phyloP scores from a whole-genome alignment of 208 protist species.

The Wallacemonas rigidus region DNA sequence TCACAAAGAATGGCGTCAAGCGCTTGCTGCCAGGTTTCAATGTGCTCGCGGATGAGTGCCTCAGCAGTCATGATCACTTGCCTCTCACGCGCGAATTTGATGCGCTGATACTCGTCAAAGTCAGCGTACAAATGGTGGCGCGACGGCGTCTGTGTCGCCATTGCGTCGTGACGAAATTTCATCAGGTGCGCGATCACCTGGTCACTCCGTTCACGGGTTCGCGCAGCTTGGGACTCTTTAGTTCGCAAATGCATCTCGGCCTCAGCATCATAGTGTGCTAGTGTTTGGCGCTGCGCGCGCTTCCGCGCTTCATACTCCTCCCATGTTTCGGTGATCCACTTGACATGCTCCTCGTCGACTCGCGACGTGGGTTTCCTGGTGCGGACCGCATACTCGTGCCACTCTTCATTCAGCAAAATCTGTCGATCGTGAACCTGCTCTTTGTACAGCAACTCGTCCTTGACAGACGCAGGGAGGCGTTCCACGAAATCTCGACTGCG shows the following conservation, averaged over 20 bases:
- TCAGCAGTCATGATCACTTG: conserved; percentile 40
- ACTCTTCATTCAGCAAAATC: conserved; percentile 65
- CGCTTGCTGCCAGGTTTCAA: conserved; percentile 28
- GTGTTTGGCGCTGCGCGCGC: conserved; percentile 26
- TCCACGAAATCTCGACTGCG: conserved; percentile 54
- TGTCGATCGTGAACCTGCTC: conserved; percentile 67
- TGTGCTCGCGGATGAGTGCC: conserved; percentile 33
- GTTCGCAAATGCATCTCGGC: conserved; percentile 10
- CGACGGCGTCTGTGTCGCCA: conserved; percentile 19
- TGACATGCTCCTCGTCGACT: conserved; percentile 52
- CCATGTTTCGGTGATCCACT: conserved; percentile 83
- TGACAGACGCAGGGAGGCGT: conserved; percentile 35
- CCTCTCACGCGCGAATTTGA: conserved; percentile 41
- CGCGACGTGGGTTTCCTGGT: conserved; percentile 26
- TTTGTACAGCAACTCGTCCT: conserved; percentile 40
- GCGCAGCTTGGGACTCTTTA: not conserved
- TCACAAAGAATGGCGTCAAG: conserved; percentile 14
- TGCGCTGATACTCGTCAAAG: conserved; percentile 62
- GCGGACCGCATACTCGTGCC: conserved; percentile 47
- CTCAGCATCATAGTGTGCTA: conserved; percentile 35
- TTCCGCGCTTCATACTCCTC: conserved; percentile 57
- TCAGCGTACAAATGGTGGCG: conserved; percentile 63
- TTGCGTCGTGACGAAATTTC: conserved; percentile 30
- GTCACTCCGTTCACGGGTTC: conserved; percentile 24
- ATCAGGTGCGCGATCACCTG: conserved; percentile 41